Conservation (phyloP, 2,329 filamentous ascomycete species). For the Fusarium sororula region DNA sequence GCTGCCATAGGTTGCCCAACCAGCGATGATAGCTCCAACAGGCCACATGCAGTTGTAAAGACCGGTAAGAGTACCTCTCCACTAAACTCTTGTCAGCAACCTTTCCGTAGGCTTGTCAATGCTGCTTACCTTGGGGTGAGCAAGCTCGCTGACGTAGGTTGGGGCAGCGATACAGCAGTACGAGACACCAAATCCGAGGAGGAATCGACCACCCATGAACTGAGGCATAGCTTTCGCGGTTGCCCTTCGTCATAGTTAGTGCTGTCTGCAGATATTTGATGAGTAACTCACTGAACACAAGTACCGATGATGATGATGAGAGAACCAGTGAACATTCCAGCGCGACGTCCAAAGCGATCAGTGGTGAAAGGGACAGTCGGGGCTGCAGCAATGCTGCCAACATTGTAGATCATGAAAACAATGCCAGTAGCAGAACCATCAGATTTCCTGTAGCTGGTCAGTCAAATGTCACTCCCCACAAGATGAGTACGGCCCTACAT, state of each 20-base stretch:
- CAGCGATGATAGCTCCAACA: constrained; percentile 61
- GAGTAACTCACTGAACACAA: constrained; percentile 46
- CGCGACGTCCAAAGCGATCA: constrained; percentile 52
- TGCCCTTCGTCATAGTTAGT: constrained; percentile 27
- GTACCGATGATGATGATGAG: constrained; percentile 54
- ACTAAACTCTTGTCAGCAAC: constrained; percentile 38
- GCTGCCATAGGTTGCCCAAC: constrained; percentile 63
- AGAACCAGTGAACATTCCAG: constrained; percentile 53
- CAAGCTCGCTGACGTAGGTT: constrained; percentile 58
- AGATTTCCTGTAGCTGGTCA: constrained; percentile 2
- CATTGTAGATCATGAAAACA: constrained; percentile 57
- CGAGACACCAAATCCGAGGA: constrained; percentile 62
- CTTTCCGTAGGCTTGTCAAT: fast-evolving
- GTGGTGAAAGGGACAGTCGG: constrained; percentile 53
- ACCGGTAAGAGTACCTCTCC: constrained; percentile 55
- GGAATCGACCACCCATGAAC: constrained; percentile 61
- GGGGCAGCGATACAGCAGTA: constrained; percentile 52
- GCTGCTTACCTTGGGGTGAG: constrained; percentile 53
- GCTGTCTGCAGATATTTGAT: fast-evolving
- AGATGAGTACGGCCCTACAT: background rate
- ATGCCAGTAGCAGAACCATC: constrained; percentile 33
- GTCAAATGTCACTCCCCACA: no score
- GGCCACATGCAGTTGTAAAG: constrained; percentile 51
- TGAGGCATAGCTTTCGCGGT: constrained; percentile 46
- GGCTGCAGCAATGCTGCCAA: constrained; percentile 53